These are phyloP conservation scores for Russula vinacea DNA, from an alignment of 768 basidiomycete species.

Conservation along the genomic window DNA sequence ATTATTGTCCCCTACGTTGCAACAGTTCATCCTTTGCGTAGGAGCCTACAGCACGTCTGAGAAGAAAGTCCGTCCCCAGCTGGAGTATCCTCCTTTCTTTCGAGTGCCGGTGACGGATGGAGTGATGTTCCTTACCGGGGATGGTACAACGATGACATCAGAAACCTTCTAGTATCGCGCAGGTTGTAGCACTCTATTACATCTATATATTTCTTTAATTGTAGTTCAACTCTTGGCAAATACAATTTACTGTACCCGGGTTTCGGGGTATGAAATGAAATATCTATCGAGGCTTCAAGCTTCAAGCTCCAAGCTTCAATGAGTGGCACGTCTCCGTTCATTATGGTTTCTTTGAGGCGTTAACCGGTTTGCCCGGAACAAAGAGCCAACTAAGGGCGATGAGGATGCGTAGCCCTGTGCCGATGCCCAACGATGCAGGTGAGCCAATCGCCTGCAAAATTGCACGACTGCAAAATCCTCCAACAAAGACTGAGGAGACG, in stretches of 20 bases:
- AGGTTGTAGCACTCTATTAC: not conserved
- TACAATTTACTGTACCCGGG: not conserved
- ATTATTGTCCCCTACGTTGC: constrained; percentile 43
- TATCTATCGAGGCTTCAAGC: constrained; percentile 5
- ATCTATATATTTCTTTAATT: not conserved
- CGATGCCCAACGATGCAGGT: constrained; percentile 63
- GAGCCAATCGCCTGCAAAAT: constrained; percentile 58
- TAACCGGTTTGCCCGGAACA: constrained; percentile 44
- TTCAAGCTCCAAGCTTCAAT: no score
- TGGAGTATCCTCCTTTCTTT: constrained; percentile 38
- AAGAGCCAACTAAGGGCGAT: constrained; percentile 65
- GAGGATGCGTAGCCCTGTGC: constrained; percentile 57
- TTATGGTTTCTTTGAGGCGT: constrained; percentile 6
- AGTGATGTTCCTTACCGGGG: constrained; percentile 42
- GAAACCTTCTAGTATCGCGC: not conserved
- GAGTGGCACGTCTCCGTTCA: no score
- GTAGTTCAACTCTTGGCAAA: not conserved
- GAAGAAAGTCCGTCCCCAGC: constrained; percentile 35
- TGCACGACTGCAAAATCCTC: constrained; percentile 65
- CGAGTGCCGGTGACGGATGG: constrained; percentile 33
- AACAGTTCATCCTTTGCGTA: constrained; percentile 35
- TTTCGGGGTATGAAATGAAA: not conserved
- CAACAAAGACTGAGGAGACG: constrained; percentile 65
- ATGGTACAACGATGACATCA: constrained; percentile 33
- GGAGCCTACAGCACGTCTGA: constrained; percentile 43